phyloP scores from a whole-genome alignment of 306 rosid genomes.

The Quercus suber region DNA sequence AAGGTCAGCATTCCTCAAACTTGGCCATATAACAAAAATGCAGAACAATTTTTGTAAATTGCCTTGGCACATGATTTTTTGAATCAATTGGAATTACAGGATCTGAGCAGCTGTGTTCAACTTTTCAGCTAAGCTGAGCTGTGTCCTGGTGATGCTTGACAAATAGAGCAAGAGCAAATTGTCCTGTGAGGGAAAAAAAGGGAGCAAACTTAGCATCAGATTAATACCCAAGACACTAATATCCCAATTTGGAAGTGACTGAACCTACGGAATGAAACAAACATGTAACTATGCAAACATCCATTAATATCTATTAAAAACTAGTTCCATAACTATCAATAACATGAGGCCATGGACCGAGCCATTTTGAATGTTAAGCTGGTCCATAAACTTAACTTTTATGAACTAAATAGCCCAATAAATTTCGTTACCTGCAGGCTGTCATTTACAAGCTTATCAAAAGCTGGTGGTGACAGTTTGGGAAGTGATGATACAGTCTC shows the following conservation, averaged over 20 bases:
- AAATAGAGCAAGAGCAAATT: constrained; percentile 77
- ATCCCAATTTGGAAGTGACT: not conserved
- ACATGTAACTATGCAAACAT: not conserved
- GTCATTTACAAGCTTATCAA: constrained; percentile 84
- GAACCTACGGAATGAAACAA: not conserved
- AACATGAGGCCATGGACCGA: not conserved
- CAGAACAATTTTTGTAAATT: not conserved
- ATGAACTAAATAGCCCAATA: not conserved
- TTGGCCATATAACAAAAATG: not conserved
- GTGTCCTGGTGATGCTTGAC: constrained; percentile 89
- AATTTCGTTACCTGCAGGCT: constrained; percentile 62
- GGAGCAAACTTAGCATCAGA: not conserved
- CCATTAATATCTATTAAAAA: not conserved
- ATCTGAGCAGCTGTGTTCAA: constrained; percentile 95
- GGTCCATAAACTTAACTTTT: not conserved
- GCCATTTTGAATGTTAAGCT: not conserved
- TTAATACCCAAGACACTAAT: not conserved
- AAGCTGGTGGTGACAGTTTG: constrained; percentile 55
- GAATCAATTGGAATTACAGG: constrained; percentile 38
- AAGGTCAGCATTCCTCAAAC: constrained; percentile 1
- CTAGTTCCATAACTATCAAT: not conserved
- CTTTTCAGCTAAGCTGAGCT: constrained; percentile 81
- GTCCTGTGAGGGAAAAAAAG: constrained; percentile 44
- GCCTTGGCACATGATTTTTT: constrained; percentile 5
- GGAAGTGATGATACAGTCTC: constrained; percentile 79